Evolutionary conservation across 345 rosid genomes (phyloP), one percentile per base, ranked within the genome.

Genomic region (Trapa incisa): DNA sequence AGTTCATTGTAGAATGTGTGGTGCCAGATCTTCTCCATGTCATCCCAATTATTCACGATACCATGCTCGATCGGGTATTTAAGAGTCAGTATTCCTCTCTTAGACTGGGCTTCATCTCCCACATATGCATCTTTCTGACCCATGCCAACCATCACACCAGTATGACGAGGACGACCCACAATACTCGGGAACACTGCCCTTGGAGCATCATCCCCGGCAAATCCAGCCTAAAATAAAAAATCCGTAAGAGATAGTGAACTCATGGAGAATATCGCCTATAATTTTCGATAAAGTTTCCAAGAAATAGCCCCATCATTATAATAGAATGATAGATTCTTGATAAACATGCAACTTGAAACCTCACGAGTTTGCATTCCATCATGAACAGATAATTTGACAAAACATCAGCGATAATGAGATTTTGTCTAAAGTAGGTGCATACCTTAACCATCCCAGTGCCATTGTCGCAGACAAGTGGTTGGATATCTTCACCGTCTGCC

Each of bases 201-300:
- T 47, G 88, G 88, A 58, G 91, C 91, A 79, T 86, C 91, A 69
- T 86, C 88, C 29, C 91, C 88, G 35, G 85, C 88, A 73, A 86
- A 86, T 65, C 86, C 88, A 66, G 88, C 91, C 91, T 84, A 75
- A 3, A 43, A 47, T 83, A 58, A 37, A 35, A 32, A 35, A 1
- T 32, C 8, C 62, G 33, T 10, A 11, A 1, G 12, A 29, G 37
- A 32, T 3, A 57, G 12, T 57, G 3, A 15, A 10, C 62, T 57
- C 62, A 58, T 58, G 4, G 13, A 33, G 32, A 10, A 58, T 58
- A 35, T 5, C 33, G 22, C 8, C 10, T 11, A 22, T 50, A 54
- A 54, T 54, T 22, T 22, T 35, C 4, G 6, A 22, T n/a, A 22
- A 54, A 22, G 6, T 5, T 54, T 7, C 60, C 60, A n/a, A 5